phyloP scores from a whole-genome alignment of 139 green algal species.

The Astrephomene gubernaculifera region DNA sequence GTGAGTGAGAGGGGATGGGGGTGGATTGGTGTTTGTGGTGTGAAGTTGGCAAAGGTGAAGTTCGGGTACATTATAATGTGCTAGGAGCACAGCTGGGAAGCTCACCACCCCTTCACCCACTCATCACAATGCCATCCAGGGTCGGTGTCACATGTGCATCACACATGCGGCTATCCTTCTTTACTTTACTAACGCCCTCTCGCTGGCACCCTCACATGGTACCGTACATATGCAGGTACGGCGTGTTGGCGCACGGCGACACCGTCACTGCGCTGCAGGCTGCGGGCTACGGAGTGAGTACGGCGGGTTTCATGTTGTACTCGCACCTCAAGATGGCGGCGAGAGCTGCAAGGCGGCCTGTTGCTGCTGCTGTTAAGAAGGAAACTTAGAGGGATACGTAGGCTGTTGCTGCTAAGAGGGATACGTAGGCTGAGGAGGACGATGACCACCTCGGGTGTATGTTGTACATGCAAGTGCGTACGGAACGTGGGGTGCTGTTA shows the following conservation, averaged over 20 bases:
- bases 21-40: too few relatives aligned
- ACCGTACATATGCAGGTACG: constrained; percentile 36
- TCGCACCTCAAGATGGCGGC: constrained; percentile 26
- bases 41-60: constrained; percentile 49
- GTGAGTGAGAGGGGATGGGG: too few relatives aligned
- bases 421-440: too few relatives aligned
- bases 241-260: constrained; percentile 23
- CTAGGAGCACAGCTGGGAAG: not conserved
- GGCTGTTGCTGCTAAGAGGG: too few relatives aligned
- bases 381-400: too few relatives aligned
- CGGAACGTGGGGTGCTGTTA: too few relatives aligned
- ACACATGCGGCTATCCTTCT: not conserved
- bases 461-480: too few relatives aligned
- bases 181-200: not conserved
- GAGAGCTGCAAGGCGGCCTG: not conserved
- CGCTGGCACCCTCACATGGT: too few relatives aligned
- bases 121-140: not conserved
- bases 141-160: not conserved
- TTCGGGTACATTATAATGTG: not conserved
- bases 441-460: too few relatives aligned
- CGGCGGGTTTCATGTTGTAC: constrained; percentile 75
- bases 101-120: not conserved
- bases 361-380: not conserved
- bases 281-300: constrained; percentile 70
- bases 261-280: constrained; percentile 50